phyloP scores from a whole-genome alignment of 169 alveolate species.

The Eimeria acervulina region DNA sequence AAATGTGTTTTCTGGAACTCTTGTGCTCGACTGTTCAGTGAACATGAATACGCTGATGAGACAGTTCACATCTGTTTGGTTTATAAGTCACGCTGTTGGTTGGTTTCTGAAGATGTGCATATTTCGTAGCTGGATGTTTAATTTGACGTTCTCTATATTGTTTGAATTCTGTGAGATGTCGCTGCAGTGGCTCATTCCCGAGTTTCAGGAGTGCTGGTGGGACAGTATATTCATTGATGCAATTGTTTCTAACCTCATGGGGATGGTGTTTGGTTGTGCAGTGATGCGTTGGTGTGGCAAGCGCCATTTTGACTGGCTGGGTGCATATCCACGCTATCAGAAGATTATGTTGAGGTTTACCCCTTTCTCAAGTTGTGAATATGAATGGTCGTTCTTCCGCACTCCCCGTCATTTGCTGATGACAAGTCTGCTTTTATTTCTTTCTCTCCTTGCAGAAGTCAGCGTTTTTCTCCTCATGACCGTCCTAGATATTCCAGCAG shows the following conservation, averaged over 20 bases:
- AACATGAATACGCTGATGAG: conserved; percentile 46
- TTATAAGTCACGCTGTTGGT: conserved; percentile 83
- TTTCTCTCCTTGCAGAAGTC: conserved; percentile 78
- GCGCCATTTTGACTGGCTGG: conserved; percentile 78
- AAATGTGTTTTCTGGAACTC: conserved; percentile 81
- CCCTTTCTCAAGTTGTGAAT: conserved; percentile 80
- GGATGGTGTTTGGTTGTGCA: conserved; percentile 81
- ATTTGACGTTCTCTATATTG: conserved; percentile 46
- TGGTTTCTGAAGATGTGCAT: conserved; percentile 84
- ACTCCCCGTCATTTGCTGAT: conserved; percentile 72
- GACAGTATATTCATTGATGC: conserved; percentile 83
- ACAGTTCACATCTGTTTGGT: conserved; percentile 81
- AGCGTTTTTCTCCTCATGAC: conserved; percentile 83
- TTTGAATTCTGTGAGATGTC: conserved; percentile 83
- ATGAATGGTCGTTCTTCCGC: conserved; percentile 82
- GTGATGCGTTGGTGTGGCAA: conserved; percentile 26
- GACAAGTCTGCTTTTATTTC: conserved; percentile 52
- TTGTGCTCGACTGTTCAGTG: conserved; percentile 78
- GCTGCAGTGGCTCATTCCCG: conserved; percentile 86
- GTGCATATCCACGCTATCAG: conserved; percentile 66
- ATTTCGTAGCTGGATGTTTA: conserved; percentile 82
- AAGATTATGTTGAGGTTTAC: conserved; percentile 64
- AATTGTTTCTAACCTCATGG: conserved; percentile 77
- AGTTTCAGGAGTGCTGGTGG: conserved; percentile 87
- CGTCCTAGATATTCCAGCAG: conserved; percentile 79